Evolutionary conservation across 2,329 filamentous ascomycete genomes (phyloP).

Genomic region (Ascochyta lentis): DNA sequence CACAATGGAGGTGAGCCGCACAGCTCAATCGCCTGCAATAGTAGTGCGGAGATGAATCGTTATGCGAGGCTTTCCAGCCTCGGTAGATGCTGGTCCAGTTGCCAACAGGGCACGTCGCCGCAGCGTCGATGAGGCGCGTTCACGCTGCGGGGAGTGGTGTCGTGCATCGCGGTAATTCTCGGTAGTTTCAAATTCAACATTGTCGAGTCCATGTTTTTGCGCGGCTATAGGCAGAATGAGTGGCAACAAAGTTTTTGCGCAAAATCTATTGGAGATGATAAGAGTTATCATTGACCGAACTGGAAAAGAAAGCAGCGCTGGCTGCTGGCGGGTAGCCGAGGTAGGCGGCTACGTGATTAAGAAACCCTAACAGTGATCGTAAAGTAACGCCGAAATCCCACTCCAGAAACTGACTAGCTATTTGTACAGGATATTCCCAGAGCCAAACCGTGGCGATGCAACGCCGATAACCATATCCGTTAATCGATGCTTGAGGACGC

Average conservation of each 20-base stretch:
- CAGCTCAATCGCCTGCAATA: constrained; percentile 5
- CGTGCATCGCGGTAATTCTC: constrained; percentile 12
- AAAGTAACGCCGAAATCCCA: constrained; percentile 16
- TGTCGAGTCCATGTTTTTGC: not conserved
- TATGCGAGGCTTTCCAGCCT: constrained; percentile 15
- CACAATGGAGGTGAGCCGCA: constrained; percentile 1
- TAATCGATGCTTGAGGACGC: constrained; percentile 23
- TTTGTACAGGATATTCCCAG: constrained; percentile 47
- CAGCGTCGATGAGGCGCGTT: constrained; percentile 5
- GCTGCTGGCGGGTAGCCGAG: constrained; percentile 7
- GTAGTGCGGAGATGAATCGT: constrained; percentile 17
- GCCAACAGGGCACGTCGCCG: not conserved
- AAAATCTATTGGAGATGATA: not conserved
- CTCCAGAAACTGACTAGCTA: constrained; percentile 23
- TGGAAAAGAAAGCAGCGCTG: constrained; percentile 1
- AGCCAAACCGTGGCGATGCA: constrained; percentile 26
- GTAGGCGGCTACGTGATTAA: constrained; percentile 10
- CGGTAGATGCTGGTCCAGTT: constrained; percentile 12
- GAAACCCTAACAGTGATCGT: not conserved
- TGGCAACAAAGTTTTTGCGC: no score
- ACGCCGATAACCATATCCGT: constrained; percentile 28
- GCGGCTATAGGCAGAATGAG: no score
- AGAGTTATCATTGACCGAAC: not conserved
- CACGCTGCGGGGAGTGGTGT: constrained; percentile 12
- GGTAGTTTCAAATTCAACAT: not conserved